A percentile compares a stretch with the other conserved stretches of the same genome.
Evolutionary conservation across 1,284 basidiomycete species (phyloP).

Genomic region (Ustilago crameri): DNA sequence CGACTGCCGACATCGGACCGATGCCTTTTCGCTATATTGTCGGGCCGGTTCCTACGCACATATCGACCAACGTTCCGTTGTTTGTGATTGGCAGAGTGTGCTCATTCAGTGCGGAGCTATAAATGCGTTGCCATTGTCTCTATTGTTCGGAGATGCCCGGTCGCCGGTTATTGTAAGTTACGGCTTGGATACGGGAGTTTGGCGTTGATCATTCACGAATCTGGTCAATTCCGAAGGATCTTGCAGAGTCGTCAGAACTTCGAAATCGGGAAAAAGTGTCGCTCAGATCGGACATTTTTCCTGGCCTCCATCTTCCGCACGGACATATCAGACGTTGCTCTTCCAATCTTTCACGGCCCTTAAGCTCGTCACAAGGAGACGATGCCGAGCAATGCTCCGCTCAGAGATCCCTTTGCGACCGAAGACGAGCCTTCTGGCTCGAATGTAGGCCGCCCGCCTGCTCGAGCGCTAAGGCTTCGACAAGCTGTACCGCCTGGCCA

Average conservation of each 20-base stretch:
- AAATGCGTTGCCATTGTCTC: no score
- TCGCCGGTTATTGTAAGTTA: no score
- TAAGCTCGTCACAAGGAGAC: not conserved
- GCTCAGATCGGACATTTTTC: not conserved
- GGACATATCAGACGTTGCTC: not conserved
- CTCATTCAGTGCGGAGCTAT: no score
- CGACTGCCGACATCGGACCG: no score
- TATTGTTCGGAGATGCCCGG: no score
- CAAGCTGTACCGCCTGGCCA: slow-evolving; percentile 3
- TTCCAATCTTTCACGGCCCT: not conserved
- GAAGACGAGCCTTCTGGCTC: slow-evolving; percentile 9
- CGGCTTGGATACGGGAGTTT: no score
- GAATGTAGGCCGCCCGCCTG: slow-evolving; percentile 10
- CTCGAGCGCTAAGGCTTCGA: slow-evolving; percentile 5
- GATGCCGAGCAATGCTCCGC: slow-evolving; percentile 8
- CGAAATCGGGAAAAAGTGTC: slow-evolving; percentile 2
- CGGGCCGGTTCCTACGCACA: not conserved
- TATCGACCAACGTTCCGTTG: no score
- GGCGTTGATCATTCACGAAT: no score
- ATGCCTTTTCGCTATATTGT: not conserved
- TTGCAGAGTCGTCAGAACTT: no score
- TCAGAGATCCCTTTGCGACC: slow-evolving; percentile 26
- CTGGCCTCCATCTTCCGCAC: slow-evolving; percentile 17
- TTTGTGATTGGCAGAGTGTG: no score
- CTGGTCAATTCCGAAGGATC: no score